phyloP scores from a whole-genome alignment of 1,284 basidiomycete genomes.

The Papiliotrema terrestris region DNA sequence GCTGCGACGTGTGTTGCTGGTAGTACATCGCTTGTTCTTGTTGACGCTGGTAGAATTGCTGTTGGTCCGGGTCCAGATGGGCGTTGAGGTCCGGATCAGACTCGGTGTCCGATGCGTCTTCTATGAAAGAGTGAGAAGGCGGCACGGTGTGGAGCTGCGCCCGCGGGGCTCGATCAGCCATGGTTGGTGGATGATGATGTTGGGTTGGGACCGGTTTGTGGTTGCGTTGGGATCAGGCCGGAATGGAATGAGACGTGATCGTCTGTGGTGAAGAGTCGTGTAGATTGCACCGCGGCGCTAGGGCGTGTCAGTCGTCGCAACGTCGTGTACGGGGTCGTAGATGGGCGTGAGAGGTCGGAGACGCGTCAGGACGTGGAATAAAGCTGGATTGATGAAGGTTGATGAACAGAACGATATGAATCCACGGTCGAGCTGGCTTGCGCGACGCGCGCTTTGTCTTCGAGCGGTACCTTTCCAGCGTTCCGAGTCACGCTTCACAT shows the following conservation, averaged over 20 bases:
- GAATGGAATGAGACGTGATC: neutral
- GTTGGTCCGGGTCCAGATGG: slow-evolving; percentile 43
- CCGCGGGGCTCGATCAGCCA: neutral
- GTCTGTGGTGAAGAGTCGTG: no score
- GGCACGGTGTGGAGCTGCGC: neutral
- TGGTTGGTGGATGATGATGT: neutral
- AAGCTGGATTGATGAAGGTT: neutral
- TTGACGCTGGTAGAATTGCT: slow-evolving; percentile 55
- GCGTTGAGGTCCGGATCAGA: slow-evolving; percentile 48
- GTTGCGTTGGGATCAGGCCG: no score
- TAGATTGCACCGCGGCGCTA: no score
- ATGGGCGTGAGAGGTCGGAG: neutral
- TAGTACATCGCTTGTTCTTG: slow-evolving; percentile 29
- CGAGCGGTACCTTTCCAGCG: no score
- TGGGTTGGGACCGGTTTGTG: no score
- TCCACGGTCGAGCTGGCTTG: no score
- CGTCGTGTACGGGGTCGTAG: neutral
- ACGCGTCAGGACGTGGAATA: no score
- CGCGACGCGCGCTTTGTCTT: no score
- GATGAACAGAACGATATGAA: neutral
- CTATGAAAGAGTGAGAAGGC: slow-evolving; percentile 18
- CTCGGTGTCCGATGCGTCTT: slow-evolving; percentile 38
- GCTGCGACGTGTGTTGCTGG: slow-evolving; percentile 29
- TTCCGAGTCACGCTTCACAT: no score
- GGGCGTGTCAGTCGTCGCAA: neutral